Evolutionary conservation across 345 rosid genomes (phyloP).

Genomic region (Euphorbia tirucalli): DNA sequence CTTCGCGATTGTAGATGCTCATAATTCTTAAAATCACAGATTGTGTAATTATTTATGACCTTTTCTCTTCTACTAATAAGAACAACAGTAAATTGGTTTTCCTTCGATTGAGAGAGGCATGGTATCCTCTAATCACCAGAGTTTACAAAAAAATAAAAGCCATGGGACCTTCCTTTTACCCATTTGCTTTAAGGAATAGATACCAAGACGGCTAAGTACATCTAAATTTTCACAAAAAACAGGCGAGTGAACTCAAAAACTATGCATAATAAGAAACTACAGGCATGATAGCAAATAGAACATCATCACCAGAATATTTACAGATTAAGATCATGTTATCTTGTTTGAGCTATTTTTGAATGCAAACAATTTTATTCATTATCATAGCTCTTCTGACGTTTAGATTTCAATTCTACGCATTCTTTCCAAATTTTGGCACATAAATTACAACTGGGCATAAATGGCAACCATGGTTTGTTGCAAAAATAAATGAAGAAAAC

Average conservation of each 20-base stretch:
- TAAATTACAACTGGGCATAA: not conserved
- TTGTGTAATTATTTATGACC: not conserved
- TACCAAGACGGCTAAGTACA: not conserved
- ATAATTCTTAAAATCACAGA: not conserved
- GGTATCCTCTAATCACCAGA: too few species aligned
- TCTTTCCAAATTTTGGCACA: not conserved
- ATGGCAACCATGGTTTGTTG: not conserved
- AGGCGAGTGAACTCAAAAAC: not conserved
- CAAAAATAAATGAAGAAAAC: too few species aligned
- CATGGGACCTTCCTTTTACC: not conserved
- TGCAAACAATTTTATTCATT: not conserved
- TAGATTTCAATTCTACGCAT: not conserved
- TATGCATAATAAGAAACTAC: not conserved
- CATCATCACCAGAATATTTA: not conserved
- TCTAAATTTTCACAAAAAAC: not conserved
- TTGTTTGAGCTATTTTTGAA: not conserved
- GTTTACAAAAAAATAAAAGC: too few species aligned
- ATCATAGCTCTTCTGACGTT: not conserved
- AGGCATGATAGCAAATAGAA: not conserved
- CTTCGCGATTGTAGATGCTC: too few species aligned
- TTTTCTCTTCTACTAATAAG: not conserved
- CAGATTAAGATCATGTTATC: conserved; percentile 2
- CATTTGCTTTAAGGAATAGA: not conserved
- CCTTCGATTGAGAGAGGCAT: not conserved
- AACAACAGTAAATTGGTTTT: not conserved